Evolutionary conservation across 805 yeast genomes (phyloP), one percentile per base, ranked within the genome.

Genomic region (Zygotorulaspora sp.): DNA sequence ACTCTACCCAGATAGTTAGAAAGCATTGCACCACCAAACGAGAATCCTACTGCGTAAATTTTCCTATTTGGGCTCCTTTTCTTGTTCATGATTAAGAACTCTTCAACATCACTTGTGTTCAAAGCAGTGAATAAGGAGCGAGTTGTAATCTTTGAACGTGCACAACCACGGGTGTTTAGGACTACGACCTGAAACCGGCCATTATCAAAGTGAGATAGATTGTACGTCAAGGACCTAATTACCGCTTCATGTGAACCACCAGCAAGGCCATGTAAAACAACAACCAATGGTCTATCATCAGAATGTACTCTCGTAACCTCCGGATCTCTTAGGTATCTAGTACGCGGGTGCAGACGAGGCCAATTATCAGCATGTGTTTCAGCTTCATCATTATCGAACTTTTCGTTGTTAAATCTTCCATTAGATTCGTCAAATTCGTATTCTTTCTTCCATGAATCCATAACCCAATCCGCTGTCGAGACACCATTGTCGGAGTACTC

Each of bases 221-320:
- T 58, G 31, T 65, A 62, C 24, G 76, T 61, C 25, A 78, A 63
- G 6, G 81, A 72, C 45, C 87, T 69, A 32, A 83, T 74, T 40
- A 79, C 79, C 14, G 84, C 77, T 56, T 83, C 92, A 49, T 79
- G 83, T 11, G 86, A 78, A 1, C 94, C 94, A 41, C 92, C 90
- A 18, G 84, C 81, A 25, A 83, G 66, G 2, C 92, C 94, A 52
- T 83, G 90, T 33, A 73, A 61, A 6, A 81, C 74, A 21, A 83
- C 64, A 14, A 78, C 67, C 32, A 83, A 64, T 3, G 89, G 89
- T 43, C 67, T 69, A 3, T 45, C 53, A 19, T 54, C 52, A 7
- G 65, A 56, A 39, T 69, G 69, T 2, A 54, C 48, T 6, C 54
- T 52, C 3, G 54, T 49, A 20, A 74, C 62, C 45, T 74, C 77